Conservation (phyloP, 805 yeast species). For the Pichia kluyveri region DNA sequence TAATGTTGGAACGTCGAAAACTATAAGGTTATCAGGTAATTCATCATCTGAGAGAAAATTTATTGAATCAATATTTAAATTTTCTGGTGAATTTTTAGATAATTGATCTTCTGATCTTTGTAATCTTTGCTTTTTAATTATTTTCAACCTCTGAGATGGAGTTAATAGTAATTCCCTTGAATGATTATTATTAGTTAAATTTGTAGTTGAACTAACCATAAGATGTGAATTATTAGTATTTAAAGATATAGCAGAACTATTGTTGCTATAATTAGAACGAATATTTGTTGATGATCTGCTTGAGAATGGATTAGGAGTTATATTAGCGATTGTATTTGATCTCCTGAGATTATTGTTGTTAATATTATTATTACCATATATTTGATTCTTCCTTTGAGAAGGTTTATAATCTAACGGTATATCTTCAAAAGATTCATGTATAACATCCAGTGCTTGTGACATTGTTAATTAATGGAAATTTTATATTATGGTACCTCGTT, state of each 20-base stretch:
- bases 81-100: slow-evolving; percentile 9
- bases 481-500: too few relatives aligned
- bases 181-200: background rate
- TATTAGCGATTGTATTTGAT: background rate
- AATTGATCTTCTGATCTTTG: slow-evolving; percentile 4
- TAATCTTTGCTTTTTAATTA: slow-evolving; percentile 12
- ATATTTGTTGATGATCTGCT: background rate
- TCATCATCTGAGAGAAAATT: slow-evolving; percentile 42
- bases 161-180: slow-evolving; percentile 13
- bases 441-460: slow-evolving; percentile 19
- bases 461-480: background rate
- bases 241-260: background rate
- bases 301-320: background rate
- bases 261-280: background rate
- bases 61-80: slow-evolving; percentile 17
- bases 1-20: slow-evolving; percentile 59
- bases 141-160: slow-evolving; percentile 21
- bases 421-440: slow-evolving; percentile 29
- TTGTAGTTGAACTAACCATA: background rate
- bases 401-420: slow-evolving; percentile 11
- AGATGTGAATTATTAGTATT: background rate
- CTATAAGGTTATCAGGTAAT: slow-evolving; percentile 41
- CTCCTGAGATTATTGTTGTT: background rate
- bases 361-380: background rate
- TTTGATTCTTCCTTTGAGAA: background rate